Base-by-base conservation (phyloP, 352 stramenopile species). In the Poterioochromonas sp. region DNA sequence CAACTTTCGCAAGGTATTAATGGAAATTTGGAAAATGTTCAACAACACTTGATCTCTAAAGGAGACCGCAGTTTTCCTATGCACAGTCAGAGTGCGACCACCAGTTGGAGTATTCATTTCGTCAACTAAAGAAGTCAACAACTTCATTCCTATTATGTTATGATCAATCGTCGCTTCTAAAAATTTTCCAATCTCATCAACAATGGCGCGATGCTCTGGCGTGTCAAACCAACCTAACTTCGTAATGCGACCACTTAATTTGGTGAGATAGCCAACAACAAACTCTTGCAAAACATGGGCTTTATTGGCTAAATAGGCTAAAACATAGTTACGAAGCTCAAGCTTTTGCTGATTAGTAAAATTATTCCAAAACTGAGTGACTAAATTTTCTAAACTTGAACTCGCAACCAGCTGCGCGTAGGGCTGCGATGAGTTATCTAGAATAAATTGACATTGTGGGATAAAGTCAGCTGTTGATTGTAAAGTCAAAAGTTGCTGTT, bases 221-320 rank as follows among this genome's bases (percentile, higher is more conserved):
- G 98, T 94, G 79, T 98, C 94, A 81, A 98, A 98, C 95, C 95
- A 99, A n/a, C 94, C 94, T 69, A 98, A 91, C 87, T 98, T 98
- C 78, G 94, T 98, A 69, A 98, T 91, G 22, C 95, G 92, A 83
- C 94, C 98, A 15, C 98, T 89, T 80, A 99, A 90, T 83, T 98
- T 94, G 78, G 98, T 96, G 34, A 98, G 86, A 78, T 88, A 92
- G 26, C 90, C 93, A 3, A 90, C 93, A 70, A 98, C 94, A 83
- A 97, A 98, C 76, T 90, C 86, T 70, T 78, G 70, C 43, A 98
- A 82, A 1, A 83, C 91, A 15, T 92, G 92, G 0, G 94, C 94
- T 51, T 98, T 95, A 80, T 96, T 94, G 3, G 92, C 94, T 70
- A 99, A 84, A 85, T 98, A 99, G 35, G 87, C 89, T 34, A 99